Evolutionary conservation across 2,329 filamentous ascomycete genomes (phyloP).

Genomic region (Diplodia intermedia): DNA sequence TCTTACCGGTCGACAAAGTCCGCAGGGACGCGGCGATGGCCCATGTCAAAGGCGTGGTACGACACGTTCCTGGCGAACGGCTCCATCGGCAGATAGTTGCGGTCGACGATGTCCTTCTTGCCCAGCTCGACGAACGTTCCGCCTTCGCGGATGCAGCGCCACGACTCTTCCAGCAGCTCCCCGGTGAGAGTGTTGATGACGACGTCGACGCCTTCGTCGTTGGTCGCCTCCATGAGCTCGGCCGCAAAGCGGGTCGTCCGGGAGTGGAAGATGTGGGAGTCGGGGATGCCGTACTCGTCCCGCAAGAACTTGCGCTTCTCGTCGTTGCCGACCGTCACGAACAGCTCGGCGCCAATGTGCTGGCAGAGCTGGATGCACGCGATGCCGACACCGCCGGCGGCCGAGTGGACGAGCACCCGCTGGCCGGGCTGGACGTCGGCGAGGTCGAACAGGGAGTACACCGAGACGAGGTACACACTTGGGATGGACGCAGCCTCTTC

Average conservation of each 20-base stretch:
- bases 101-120: conserved; percentile 36
- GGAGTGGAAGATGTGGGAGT: conserved; percentile 41
- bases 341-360: conserved; percentile 37
- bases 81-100: conserved; percentile 20
- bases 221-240: conserved; percentile 38
- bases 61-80: conserved; percentile 8
- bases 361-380: conserved; percentile 36
- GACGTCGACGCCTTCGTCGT: conserved; percentile 44
- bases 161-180: conserved; percentile 46
- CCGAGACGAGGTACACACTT: conserved; percentile 37
- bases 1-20: no score
- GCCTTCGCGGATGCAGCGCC: conserved; percentile 49
- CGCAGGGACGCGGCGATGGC: no score
- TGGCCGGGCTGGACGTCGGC: conserved; percentile 35
- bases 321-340: conserved; percentile 29
- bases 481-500: conserved; percentile 42
- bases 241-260: conserved; percentile 38
- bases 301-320: conserved; percentile 28
- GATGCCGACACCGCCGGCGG: conserved; percentile 36
- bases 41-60: no score
- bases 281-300: conserved; percentile 34
- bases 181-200: conserved; percentile 39
- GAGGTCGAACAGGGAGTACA: conserved; percentile 39
- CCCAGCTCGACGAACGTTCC: conserved; percentile 39
- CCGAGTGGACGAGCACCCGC: conserved; percentile 35